Evolutionary conservation across 768 basidiomycete genomes (phyloP).

Genomic region (Pleurotus eryngii): DNA sequence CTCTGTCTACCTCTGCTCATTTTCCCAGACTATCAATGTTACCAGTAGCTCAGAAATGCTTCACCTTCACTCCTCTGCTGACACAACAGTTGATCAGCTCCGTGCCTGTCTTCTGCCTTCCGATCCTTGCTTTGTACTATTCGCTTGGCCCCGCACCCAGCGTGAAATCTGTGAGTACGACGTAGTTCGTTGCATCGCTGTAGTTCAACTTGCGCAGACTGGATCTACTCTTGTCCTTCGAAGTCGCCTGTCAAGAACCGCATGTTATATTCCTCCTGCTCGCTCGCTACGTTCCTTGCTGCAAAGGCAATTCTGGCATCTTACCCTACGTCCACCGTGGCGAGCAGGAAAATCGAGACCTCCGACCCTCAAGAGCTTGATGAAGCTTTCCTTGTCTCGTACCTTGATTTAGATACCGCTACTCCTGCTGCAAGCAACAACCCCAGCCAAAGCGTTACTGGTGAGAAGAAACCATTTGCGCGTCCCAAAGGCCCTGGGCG

Average conservation of each 20-base stretch:
- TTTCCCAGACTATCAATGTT: constrained; percentile 60
- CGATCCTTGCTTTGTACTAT: constrained; percentile 68
- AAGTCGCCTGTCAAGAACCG: constrained; percentile 77
- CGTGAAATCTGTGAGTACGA: constrained; percentile 57
- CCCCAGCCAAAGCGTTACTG: constrained; percentile 9
- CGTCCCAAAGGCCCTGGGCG: constrained; percentile 67
- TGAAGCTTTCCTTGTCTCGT: constrained; percentile 55
- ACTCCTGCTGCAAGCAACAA: constrained; percentile 1
- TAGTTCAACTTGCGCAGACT: constrained; percentile 44
- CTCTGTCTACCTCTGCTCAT: neutral
- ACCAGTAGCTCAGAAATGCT: constrained; percentile 51
- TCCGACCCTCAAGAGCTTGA: constrained; percentile 75
- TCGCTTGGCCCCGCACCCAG: constrained; percentile 57
- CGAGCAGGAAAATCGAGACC: constrained; percentile 74
- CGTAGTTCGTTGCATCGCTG: neutral
- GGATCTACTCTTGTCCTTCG: constrained; percentile 90
- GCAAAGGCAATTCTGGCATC: constrained; percentile 51
- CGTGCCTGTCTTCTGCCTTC: constrained; percentile 46
- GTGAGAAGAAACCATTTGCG: constrained; percentile 54
- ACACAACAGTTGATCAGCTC: constrained; percentile 41
- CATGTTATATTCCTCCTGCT: constrained; percentile 85
- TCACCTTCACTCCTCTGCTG: constrained; percentile 35
- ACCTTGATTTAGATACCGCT: constrained; percentile 42
- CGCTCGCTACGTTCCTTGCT: constrained; percentile 49
- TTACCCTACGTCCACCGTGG: constrained; percentile 36